These are phyloP conservation scores for Phaffomyces opuntiae DNA, from an alignment of 805 yeast species.

Conservation along the genomic window DNA sequence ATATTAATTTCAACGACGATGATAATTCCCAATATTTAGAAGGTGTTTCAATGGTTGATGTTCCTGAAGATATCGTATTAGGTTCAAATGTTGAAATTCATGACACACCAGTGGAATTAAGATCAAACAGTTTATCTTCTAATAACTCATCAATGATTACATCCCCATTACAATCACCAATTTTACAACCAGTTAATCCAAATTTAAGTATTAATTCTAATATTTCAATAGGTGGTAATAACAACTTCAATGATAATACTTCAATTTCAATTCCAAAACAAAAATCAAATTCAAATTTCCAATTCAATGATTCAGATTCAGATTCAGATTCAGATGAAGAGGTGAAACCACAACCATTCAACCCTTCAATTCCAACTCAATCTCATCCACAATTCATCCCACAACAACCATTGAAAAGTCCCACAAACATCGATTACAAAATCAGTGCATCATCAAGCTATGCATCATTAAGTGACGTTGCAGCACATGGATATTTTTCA, in stretches of 20 bases:
- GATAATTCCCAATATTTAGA: slow-evolving; percentile 20
- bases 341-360: slow-evolving; percentile 7
- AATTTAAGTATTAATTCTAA: not conserved
- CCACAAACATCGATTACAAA: slow-evolving; percentile 5
- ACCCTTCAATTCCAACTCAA: not conserved
- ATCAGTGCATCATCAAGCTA: slow-evolving; percentile 30
- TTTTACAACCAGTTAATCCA: not conserved
- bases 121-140: no score
- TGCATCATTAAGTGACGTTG: slow-evolving; percentile 32
- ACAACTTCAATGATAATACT: no score
- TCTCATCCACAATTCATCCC: no score
- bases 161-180: slow-evolving; percentile 4
- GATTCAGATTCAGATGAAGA: slow-evolving; percentile 24
- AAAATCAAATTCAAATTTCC: slow-evolving; percentile 2
- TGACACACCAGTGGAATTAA: not conserved
- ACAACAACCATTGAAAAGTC: not conserved
- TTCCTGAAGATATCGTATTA: slow-evolving; percentile 23
- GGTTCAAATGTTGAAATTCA: slow-evolving; percentile 19
- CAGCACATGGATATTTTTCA: slow-evolving; percentile 34
- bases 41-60: slow-evolving; percentile 23
- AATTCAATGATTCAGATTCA: slow-evolving; percentile 17
- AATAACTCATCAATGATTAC: not conserved
- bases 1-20: slow-evolving; percentile 14
- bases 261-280: not conserved
- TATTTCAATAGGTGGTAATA: no score